These are phyloP conservation scores for Hypericum androsaemum DNA, from an alignment of 345 rosid species.

Conservation along the genomic window DNA sequence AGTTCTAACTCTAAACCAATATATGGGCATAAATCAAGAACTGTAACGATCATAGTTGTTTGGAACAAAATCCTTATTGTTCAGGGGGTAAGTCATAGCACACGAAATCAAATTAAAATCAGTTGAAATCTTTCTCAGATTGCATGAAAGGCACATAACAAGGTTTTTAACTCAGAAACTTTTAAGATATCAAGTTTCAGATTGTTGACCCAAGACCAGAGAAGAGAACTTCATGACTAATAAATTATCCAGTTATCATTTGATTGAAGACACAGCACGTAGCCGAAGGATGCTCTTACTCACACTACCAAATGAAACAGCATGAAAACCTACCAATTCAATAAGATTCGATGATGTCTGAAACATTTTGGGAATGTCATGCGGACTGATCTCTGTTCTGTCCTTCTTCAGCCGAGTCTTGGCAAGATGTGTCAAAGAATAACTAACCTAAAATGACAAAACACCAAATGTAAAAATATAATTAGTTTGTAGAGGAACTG, in stretches of 20 bases:
- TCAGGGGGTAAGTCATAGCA: no score
- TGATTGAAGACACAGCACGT: no score
- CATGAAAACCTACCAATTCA: slow-evolving; percentile 66
- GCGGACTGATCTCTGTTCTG: slow-evolving; percentile 74
- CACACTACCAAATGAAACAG: slow-evolving; percentile 1
- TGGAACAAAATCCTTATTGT: no score
- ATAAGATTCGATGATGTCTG: slow-evolving; percentile 60
- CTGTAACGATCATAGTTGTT: no score
- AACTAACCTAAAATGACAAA: slow-evolving; percentile 65
- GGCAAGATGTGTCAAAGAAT: slow-evolving; percentile 88
- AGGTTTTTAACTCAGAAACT: no score
- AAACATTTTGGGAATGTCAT: slow-evolving; percentile 75
- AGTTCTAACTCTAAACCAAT: neutral
- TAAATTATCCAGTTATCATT: no score
- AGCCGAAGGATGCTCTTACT: neutral
- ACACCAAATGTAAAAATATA: neutral
- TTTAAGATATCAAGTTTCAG: no score
- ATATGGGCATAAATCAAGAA: neutral
- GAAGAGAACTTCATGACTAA: no score
- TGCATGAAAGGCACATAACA: no score
- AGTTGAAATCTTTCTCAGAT: no score
- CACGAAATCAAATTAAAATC: no score
- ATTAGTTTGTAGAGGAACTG: neutral
- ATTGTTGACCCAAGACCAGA: no score
- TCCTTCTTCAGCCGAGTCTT: slow-evolving; percentile 82